Percentiles rank a stretch among this genome's conserved stretches.
These are phyloP conservation scores for Zoysia japonica DNA, from an alignment of 176 grass and related monocot species.

Conservation along the genomic window DNA sequence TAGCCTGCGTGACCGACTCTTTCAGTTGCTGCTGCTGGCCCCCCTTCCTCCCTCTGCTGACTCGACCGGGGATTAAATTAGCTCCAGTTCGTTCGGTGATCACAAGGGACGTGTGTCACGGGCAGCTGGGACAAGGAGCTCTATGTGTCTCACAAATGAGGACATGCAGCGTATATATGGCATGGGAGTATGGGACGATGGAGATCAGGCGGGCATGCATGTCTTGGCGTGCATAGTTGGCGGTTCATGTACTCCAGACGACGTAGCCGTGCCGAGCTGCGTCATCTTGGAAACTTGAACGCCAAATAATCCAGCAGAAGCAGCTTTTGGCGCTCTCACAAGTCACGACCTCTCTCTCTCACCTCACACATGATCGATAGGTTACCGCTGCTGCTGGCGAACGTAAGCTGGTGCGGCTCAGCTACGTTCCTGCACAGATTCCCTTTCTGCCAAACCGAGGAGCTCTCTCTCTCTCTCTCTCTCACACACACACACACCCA, in stretches of 20 bases:
- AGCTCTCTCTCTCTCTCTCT: background rate
- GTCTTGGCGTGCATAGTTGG: background rate
- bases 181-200: too few species aligned
- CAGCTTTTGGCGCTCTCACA: background rate
- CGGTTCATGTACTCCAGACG: background rate
- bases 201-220: too few species aligned
- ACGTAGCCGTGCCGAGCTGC: background rate
- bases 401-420: background rate
- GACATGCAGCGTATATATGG: too few species aligned
- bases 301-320: background rate
- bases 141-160: too few species aligned
- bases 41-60: too few species aligned
- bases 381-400: background rate
- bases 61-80: too few species aligned
- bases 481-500: background rate
- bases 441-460: slow-evolving; percentile 29
- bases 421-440: slow-evolving; percentile 31
- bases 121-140: too few species aligned
- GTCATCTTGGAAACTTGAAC: background rate
- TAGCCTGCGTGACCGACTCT: too few species aligned
- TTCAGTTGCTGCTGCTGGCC: too few species aligned
- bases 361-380: background rate
- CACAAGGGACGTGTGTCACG: too few species aligned
- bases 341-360: background rate
- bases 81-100: too few species aligned